A percentile compares a stretch with the other conserved stretches of the same genome.
Conservation (phyloP, 2,329 filamentous ascomycete species). For the Sordariomycetes sp. region DNA sequence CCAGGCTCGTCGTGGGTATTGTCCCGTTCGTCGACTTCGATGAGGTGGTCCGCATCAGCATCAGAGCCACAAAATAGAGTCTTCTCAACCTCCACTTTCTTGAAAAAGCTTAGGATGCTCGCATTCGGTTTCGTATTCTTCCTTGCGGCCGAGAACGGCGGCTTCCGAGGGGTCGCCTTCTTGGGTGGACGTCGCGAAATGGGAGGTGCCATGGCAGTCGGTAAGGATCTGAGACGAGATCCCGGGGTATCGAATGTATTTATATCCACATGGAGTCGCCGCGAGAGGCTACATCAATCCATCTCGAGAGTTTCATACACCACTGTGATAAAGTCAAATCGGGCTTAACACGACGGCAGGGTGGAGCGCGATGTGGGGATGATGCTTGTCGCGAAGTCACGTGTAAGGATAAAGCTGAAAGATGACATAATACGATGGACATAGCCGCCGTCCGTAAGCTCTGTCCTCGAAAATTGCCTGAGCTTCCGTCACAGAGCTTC, state of each 20-base stretch:
- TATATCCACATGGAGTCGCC: not conserved
- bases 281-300: not conserved
- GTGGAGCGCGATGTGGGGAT: slow-evolving; percentile 1
- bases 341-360: not conserved
- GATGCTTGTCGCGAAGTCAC: slow-evolving; percentile 1
- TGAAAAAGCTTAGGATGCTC: slow-evolving; percentile 64
- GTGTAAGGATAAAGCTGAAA: not conserved
- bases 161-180: slow-evolving; percentile 6
- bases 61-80: slow-evolving; percentile 8
- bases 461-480: slow-evolving; percentile 4
- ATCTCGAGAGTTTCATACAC: not conserved
- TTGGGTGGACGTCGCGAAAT: not conserved
- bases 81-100: slow-evolving; percentile 40
- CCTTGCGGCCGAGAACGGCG: slow-evolving; percentile 12
- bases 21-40: not conserved
- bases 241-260: not conserved
- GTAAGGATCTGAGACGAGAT: not conserved
- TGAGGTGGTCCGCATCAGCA: slow-evolving; percentile 13
- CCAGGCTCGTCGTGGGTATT: slow-evolving; percentile 9
- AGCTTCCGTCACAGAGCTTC: slow-evolving; percentile 2
- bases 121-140: slow-evolving; percentile 35
- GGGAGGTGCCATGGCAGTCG: slow-evolving; percentile 1
- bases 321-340: not conserved
- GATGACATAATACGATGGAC: slow-evolving; percentile 1
- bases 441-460: not conserved